A percentile compares a stretch with the other conserved stretches of the same genome.
These are phyloP conservation scores for Diaporthe sp. DNA, from an alignment of 2,329 filamentous ascomycete genomes.

Conservation along the genomic window DNA sequence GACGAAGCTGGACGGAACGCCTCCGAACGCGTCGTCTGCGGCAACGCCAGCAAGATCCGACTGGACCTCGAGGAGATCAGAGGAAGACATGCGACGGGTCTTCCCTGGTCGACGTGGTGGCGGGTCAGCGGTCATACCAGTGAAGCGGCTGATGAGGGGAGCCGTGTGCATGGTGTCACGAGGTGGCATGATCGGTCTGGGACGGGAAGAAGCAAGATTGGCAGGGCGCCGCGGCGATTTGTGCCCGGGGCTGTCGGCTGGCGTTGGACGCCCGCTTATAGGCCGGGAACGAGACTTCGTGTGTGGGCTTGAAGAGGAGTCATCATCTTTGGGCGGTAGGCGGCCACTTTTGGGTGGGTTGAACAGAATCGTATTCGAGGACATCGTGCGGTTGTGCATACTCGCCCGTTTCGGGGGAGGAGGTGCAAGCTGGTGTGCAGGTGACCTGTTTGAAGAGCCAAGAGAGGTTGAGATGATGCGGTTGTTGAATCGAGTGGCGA, in stretches of 20 bases:
- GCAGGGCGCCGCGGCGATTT: conserved; percentile 62
- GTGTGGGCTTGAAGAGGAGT: conserved; percentile 54
- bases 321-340: conserved; percentile 46
- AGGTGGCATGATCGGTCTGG: conserved; percentile 68
- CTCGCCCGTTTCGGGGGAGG: conserved; percentile 52
- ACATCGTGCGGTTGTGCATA: conserved; percentile 79
- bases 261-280: conserved; percentile 54
- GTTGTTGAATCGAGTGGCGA: conserved; percentile 54
- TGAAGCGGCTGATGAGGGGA: conserved; percentile 61
- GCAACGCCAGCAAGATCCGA: conserved; percentile 76
- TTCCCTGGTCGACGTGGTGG: conserved; percentile 52
- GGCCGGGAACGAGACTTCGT: conserved; percentile 50
- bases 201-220: conserved; percentile 60
- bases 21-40: conserved; percentile 71
- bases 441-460: conserved; percentile 44
- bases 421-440: conserved; percentile 40
- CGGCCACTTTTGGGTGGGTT: conserved; percentile 65
- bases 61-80: conserved; percentile 70
- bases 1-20: conserved; percentile 80
- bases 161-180: conserved; percentile 67
- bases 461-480: conserved; percentile 48
- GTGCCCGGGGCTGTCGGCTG: conserved; percentile 53
- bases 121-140: conserved; percentile 63
- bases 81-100: conserved; percentile 67
- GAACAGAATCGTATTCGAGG: conserved; percentile 86